Conservation (phyloP, 257 asterid species). For the Henckelia pumila region DNA sequence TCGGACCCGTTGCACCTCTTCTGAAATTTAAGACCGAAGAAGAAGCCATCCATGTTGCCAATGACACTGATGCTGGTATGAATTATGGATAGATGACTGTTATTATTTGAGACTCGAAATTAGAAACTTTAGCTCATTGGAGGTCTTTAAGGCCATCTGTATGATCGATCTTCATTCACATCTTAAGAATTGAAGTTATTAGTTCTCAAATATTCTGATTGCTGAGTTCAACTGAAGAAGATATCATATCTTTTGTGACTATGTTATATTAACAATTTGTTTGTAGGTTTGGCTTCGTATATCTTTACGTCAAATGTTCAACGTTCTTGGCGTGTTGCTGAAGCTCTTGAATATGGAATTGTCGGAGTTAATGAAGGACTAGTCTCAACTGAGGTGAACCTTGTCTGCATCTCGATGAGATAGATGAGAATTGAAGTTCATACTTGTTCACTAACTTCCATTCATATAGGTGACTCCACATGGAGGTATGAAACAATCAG, state of each 20-base stretch:
- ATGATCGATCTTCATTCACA: conserved; percentile 9
- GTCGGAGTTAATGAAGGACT: conserved; percentile 97
- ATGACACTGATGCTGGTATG: conserved; percentile 87
- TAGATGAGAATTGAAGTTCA: background rate
- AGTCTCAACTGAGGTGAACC: conserved; percentile 83
- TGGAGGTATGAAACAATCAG: conserved; percentile 94
- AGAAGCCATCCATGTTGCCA: conserved; percentile 85
- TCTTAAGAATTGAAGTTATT: conserved; percentile 14
- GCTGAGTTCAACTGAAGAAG: conserved; percentile 1
- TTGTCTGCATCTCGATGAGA: conserved; percentile 18
- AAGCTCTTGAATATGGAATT: conserved; percentile 97
- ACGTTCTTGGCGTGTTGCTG: conserved; percentile 92
- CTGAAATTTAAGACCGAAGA: conserved; percentile 89
- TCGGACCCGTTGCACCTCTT: conserved; percentile 98
- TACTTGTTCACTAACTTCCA: conserved; percentile 17
- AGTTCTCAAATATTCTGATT: conserved; percentile 5
- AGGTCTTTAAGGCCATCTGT: background rate
- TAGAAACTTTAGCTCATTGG: conserved; percentile 8
- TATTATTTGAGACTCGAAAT: conserved; percentile 5
- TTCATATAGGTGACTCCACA: conserved; percentile 80
- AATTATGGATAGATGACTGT: conserved; percentile 19
- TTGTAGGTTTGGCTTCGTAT: conserved; percentile 89
- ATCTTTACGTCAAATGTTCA: conserved; percentile 67
- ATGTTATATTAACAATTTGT: conserved; percentile 12
- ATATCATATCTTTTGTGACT: conserved; percentile 8